A percentile compares a stretch with the other conserved stretches of the same genome.
Conservation (phyloP, 371 early-diverging fungal genomes). For the Rhizopus stolonifer region DNA sequence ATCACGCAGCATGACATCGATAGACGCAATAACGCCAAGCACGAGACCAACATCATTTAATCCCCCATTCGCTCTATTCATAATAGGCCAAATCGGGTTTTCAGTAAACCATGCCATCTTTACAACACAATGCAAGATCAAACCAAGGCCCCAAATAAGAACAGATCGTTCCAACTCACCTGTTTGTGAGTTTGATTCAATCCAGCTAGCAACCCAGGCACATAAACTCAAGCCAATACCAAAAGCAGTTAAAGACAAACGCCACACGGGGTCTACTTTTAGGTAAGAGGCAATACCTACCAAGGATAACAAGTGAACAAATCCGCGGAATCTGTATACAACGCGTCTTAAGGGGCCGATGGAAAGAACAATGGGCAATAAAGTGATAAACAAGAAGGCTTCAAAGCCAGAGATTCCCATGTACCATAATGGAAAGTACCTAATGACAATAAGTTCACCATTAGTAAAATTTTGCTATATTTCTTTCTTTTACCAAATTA, state of each 20-base stretch:
- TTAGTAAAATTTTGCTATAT: background rate
- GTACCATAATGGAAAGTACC: slow-evolving; percentile 80
- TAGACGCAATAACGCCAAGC: slow-evolving; percentile 59
- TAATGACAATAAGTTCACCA: background rate
- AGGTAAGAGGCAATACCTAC: slow-evolving; percentile 65
- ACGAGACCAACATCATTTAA: slow-evolving; percentile 64
- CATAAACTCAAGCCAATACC: slow-evolving; percentile 60
- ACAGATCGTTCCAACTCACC: slow-evolving; percentile 64
- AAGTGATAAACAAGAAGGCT: slow-evolving; percentile 65
- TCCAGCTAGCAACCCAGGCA: slow-evolving; percentile 60
- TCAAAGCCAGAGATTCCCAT: slow-evolving; percentile 87
- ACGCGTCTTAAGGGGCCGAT: slow-evolving; percentile 57
- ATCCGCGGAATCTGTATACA: slow-evolving; percentile 55
- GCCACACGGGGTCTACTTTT: slow-evolving; percentile 54
- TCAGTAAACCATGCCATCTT: slow-evolving; percentile 77
- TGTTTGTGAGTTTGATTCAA: slow-evolving; percentile 50
- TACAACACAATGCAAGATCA: slow-evolving; percentile 66
- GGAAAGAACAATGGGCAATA: slow-evolving; percentile 64
- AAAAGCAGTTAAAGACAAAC: slow-evolving; percentile 60
- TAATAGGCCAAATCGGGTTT: slow-evolving; percentile 82
- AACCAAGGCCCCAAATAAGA: slow-evolving; percentile 66
- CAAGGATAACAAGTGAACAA: slow-evolving; percentile 61
- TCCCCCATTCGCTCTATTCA: slow-evolving; percentile 72
- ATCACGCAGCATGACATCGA: slow-evolving; percentile 56
- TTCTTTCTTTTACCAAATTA: slow-evolving; percentile 64